Base-by-base conservation (phyloP, 257 asterid species). In the Nicotiana tomentosiformis region DNA sequence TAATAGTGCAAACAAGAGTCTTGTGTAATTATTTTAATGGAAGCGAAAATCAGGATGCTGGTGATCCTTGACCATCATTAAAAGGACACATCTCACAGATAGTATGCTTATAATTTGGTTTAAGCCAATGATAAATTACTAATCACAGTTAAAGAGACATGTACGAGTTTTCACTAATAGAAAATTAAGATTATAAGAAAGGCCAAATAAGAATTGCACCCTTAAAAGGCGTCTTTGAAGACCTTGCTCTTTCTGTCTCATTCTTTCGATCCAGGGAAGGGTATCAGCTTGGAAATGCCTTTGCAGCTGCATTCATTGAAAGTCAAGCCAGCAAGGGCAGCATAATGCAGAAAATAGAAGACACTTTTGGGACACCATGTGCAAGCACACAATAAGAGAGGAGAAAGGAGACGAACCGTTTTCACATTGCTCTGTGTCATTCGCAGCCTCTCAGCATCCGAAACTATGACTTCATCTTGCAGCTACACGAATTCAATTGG, bases 261-360 rank as follows among this genome's bases (percentile, higher is more conserved):
- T 93, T 88, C 96, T 91, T 82, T 92, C 97, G 82, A 96, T 93
- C 88, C 91, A 89, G 66, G 99, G 98, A 62, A 94, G 90, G 17
- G 98, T 96, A 86, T 91, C 98, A 26, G 92, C 98, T 91, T 92
- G 98, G 86, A 94, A 88, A 80, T 96, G 98, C 82, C 97, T 90
- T 64, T 96, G 99, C 82, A 96, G 98, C 99, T 94, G 92, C 86
- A 90, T 32, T 58, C 68, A 60, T 26, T 78, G 67, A 81, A 64
- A 55, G 69, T 58, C 12, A 46, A 57, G 82, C 51, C 72, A 66
- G 66, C 82, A 55, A 69, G 53, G 33, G 55, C 58, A 65, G n/a
- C 64, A 77, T 62, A 83, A 74, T 62, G 78, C 7, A 30, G 69
- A 66, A 16, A n/a, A 5, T 18, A 23, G 26, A 23, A 37, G 76